Conservation (phyloP, 2,329 filamentous ascomycete genomes). For the Ramularia endophylla region DNA sequence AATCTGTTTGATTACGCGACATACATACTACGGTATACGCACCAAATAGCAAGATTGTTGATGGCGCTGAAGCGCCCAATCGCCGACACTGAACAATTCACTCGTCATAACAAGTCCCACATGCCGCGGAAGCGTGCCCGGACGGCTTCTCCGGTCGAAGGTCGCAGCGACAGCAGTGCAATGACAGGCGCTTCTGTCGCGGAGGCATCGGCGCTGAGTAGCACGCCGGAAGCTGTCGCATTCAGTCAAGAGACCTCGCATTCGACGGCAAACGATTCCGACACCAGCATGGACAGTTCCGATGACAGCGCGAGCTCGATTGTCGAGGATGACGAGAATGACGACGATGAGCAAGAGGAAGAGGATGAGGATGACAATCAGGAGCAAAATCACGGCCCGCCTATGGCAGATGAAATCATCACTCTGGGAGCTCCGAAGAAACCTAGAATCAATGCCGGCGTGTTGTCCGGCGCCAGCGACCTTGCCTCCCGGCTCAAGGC, state of each 20-base stretch:
- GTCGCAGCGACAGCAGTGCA: constrained; percentile 6
- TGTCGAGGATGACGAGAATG: constrained; percentile 6
- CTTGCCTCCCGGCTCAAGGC: constrained; percentile 24
- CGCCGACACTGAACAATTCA: background rate
- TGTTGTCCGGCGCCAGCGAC: constrained; percentile 16
- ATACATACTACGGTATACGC: no score
- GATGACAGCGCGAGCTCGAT: constrained; percentile 4
- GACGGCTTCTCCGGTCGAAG: background rate
- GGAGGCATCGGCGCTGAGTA: constrained; percentile 5
- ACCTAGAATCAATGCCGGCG: constrained; percentile 13
- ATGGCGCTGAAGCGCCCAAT: constrained; percentile 1
- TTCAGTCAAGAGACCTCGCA: background rate
- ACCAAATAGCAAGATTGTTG: no score
- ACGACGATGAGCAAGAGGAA: constrained; percentile 4
- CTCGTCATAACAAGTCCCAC: background rate
- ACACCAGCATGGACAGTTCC: constrained; percentile 1
- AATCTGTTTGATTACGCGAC: no score
- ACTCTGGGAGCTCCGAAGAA: constrained; percentile 14
- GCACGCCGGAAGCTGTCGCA: background rate
- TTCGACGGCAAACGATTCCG: constrained; percentile 1
- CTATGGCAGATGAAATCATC: constrained; percentile 4
- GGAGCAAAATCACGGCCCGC: constrained; percentile 8
- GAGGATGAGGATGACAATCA: constrained; percentile 13
- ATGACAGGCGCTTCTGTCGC: constrained; percentile 1
- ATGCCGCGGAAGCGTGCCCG: constrained; percentile 5